phyloP scores from a whole-genome alignment of 1,284 basidiomycete species.

The Moniliophthora roreri region DNA sequence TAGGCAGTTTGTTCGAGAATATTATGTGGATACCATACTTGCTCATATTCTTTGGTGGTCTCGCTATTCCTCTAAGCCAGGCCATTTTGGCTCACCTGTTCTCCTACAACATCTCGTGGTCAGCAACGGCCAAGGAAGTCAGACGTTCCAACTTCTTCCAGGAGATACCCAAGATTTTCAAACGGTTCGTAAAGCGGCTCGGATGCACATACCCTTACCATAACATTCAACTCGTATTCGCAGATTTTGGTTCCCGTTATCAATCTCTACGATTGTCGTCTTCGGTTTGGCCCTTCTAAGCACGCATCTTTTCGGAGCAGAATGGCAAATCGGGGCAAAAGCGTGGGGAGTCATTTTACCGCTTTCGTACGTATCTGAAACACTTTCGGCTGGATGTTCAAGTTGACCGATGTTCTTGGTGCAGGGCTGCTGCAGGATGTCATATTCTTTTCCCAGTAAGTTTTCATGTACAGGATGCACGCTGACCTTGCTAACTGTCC shows the following conservation, averaged over 20 bases:
- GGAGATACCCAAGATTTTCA: constrained; percentile 79
- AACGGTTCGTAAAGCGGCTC: constrained; percentile 38
- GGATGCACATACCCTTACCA: neutral
- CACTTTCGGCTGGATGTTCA: constrained; percentile 54
- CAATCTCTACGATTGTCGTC: constrained; percentile 46
- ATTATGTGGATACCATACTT: constrained; percentile 81
- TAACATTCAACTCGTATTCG: neutral
- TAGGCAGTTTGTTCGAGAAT: constrained; percentile 53
- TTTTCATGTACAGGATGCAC: constrained; percentile 16
- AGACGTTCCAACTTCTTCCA: constrained; percentile 86
- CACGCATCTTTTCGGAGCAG: constrained; percentile 48
- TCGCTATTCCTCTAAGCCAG: constrained; percentile 69
- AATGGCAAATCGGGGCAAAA: constrained; percentile 57
- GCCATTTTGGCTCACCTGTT: constrained; percentile 80
- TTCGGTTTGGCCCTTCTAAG: constrained; percentile 48
- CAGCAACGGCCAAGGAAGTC: constrained; percentile 79
- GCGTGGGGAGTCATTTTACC: constrained; percentile 74
- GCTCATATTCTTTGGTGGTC: constrained; percentile 84
- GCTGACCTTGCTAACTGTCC: constrained; percentile 21
- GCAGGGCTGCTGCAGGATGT: constrained; percentile 48
- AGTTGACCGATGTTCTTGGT: constrained; percentile 41
- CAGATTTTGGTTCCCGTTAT: constrained; percentile 62
- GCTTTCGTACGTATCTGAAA: constrained; percentile 60
- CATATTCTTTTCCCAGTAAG: constrained; percentile 70
- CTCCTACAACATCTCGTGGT: constrained; percentile 84